A percentile compares a stretch with the other conserved stretches of the same genome.
Conservation (phyloP, 75 land plant species). For the Larix kaempferi region DNA sequence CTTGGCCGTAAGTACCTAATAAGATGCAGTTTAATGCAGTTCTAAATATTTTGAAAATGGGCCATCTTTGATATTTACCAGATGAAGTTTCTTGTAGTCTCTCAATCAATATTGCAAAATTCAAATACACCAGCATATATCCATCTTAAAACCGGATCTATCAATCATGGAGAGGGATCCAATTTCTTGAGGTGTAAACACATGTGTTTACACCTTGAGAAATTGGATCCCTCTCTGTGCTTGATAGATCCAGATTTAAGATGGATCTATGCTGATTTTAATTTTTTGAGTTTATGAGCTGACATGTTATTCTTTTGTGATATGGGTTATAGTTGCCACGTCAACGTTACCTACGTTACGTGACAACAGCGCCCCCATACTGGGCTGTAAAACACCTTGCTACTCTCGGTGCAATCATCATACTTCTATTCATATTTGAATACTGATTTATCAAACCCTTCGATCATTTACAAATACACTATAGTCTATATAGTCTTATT, state of each 20-base stretch:
- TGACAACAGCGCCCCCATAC: neutral
- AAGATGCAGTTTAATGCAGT: neutral
- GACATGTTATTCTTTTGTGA: no score
- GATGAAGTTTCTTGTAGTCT: neutral
- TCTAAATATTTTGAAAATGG: neutral
- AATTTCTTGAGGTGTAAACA: no score
- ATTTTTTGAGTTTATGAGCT: no score
- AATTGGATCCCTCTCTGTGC: no score
- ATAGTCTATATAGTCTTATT: neutral
- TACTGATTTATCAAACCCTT: neutral
- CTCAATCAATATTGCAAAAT: neutral
- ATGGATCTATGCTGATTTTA: no score
- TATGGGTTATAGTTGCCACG: no score
- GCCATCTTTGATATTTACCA: neutral
- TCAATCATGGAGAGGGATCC: no score
- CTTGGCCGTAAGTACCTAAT: slow-evolving; percentile 59
- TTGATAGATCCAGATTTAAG: no score
- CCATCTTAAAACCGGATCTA: no score
- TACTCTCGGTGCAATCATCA: neutral
- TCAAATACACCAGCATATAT: neutral
- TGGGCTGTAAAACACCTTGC: neutral
- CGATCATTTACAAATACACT: neutral
- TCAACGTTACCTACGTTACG: neutral
- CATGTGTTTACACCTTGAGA: no score
- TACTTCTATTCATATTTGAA: neutral